Conservation (phyloP, 108 stramenopile genomes). For the Stephanodiscus minutulus region DNA sequence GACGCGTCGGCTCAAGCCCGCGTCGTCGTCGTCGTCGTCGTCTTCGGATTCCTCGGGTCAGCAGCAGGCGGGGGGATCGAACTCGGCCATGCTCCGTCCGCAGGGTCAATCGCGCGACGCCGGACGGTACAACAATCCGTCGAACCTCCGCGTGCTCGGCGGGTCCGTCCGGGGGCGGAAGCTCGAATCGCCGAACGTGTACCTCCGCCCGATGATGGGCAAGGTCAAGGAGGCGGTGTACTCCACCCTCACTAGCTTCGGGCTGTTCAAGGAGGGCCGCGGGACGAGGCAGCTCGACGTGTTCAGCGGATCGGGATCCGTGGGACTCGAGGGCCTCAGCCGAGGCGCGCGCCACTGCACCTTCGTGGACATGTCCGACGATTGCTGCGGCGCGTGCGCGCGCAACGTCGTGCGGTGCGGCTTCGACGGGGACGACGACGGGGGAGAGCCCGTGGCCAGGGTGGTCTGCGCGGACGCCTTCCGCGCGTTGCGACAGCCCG, state of each 20-base stretch:
- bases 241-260: conserved; percentile 86
- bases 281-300: conserved; percentile 85
- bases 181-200: conserved; percentile 90
- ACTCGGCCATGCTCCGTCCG: conserved; percentile 60
- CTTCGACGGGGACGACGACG: conserved; percentile 56
- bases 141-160: conserved; percentile 78
- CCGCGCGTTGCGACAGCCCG: conserved; percentile 82
- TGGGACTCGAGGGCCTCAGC: conserved; percentile 91
- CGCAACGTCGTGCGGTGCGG: conserved; percentile 81
- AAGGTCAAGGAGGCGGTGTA: conserved; percentile 96
- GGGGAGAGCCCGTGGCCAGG: conserved; percentile 45
- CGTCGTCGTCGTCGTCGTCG: not conserved
- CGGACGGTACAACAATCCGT: conserved; percentile 73
- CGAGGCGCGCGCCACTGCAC: conserved; percentile 89
- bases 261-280: conserved; percentile 69
- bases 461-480: conserved; percentile 88
- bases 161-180: conserved; percentile 77
- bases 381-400: conserved; percentile 71
- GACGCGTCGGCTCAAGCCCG: conserved; percentile 20
- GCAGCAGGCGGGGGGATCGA: conserved; percentile 63
- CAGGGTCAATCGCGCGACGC: conserved; percentile 77
- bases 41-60: conserved; percentile 15
- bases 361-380: conserved; percentile 78
- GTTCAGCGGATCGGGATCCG: conserved; percentile 92
- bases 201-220: conserved; percentile 98